Percentiles rank a stretch among this genome's conserved stretches.
phyloP scores from a whole-genome alignment of 176 grass and related monocot genomes.

The Carex kokanica region DNA sequence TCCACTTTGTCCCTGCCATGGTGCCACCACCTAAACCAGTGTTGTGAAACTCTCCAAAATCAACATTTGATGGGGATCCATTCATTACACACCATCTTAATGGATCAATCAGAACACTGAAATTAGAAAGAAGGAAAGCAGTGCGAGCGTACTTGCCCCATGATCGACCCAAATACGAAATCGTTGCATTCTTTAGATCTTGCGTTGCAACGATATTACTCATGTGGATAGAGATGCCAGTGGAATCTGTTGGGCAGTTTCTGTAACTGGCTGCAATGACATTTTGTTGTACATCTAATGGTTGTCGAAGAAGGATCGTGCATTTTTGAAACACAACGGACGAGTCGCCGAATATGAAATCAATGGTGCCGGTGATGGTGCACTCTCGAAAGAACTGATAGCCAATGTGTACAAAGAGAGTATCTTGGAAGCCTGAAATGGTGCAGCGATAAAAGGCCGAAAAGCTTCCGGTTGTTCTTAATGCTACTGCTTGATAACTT shows the following conservation, averaged over 20 bases:
- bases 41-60: not conserved
- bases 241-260: constrained; percentile 38
- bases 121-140: constrained; percentile 59
- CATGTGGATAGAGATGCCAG: constrained; percentile 71
- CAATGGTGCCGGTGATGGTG: not conserved
- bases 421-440: constrained; percentile 77
- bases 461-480: constrained; percentile 55
- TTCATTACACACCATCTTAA: constrained; percentile 68
- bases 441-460: constrained; percentile 59
- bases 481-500: constrained; percentile 54
- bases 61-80: not conserved
- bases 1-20: not conserved
- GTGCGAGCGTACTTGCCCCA: constrained; percentile 52
- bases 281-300: not conserved
- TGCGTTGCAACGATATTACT: constrained; percentile 51
- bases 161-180: constrained; percentile 50
- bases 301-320: not conserved
- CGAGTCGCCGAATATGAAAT: constrained; percentile 22
- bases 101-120: constrained; percentile 30
- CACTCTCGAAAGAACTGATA: constrained; percentile 53
- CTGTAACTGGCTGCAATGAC: constrained; percentile 15
- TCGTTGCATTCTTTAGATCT: constrained; percentile 29
- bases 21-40: not conserved
- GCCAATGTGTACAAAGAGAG: constrained; percentile 60
- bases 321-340: constrained; percentile 20